phyloP scores from a whole-genome alignment of 2,329 filamentous ascomycete genomes.

The Ilyonectria robusta region DNA sequence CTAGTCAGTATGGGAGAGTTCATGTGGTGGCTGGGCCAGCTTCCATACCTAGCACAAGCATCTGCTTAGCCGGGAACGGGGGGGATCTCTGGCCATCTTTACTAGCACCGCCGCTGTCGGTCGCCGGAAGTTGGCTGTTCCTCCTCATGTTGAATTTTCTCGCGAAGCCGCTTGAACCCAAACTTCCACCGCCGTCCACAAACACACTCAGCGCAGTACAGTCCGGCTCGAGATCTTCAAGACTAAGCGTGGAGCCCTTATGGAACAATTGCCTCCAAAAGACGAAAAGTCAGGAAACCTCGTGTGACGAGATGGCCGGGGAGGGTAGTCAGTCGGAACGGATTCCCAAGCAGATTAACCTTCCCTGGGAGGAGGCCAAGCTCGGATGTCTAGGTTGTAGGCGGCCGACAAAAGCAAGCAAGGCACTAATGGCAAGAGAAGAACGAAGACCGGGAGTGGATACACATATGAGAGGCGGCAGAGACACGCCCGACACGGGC shows the following conservation, averaged over 20 bases:
- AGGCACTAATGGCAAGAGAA: slow-evolving; percentile 45
- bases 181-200: too few relatives aligned
- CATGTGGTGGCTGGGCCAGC: slow-evolving; percentile 2
- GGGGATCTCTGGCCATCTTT: slow-evolving; percentile 42
- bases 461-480: slow-evolving; percentile 52
- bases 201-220: too few relatives aligned
- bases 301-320: neutral
- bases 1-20: slow-evolving; percentile 28
- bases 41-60: slow-evolving; percentile 66
- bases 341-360: too few relatives aligned
- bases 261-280: too few relatives aligned
- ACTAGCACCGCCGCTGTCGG: slow-evolving; percentile 34
- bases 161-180: too few relatives aligned
- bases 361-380: too few relatives aligned
- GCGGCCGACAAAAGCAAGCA: slow-evolving; percentile 33
- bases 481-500: slow-evolving; percentile 36
- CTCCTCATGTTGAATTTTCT: slow-evolving; percentile 47
- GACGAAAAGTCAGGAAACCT: too few relatives aligned
- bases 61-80: slow-evolving; percentile 60
- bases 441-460: slow-evolving; percentile 50
- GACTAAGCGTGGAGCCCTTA: too few relatives aligned
- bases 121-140: slow-evolving; percentile 41
- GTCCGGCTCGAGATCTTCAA: too few relatives aligned
- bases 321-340: slow-evolving; percentile 12
- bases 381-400: neutral